These are phyloP conservation scores for Suillus americanus DNA, from an alignment of 768 basidiomycete genomes.

Conservation along the genomic window DNA sequence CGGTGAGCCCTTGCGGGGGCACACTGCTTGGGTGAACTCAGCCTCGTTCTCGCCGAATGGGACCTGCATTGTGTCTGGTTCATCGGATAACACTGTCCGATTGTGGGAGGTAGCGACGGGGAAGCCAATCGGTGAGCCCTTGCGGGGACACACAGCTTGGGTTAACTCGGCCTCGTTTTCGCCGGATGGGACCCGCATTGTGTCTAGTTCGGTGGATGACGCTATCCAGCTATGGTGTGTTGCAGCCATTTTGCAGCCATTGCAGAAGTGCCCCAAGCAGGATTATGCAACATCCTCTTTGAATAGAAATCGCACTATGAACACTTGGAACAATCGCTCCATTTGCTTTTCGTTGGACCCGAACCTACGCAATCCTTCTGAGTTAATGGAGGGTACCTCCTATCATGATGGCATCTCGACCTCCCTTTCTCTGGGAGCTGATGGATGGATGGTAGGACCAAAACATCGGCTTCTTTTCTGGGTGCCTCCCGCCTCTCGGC, in stretches of 20 bases:
- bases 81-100: not conserved
- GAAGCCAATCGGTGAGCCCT: not conserved
- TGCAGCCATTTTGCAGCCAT: not conserved
- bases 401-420: not conserved
- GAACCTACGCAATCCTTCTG: not conserved
- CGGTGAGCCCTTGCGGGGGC: not conserved
- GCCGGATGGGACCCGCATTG: conserved; percentile 13
- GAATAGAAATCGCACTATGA: too few relatives aligned
- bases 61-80: not conserved
- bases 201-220: not conserved
- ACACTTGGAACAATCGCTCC: not conserved
- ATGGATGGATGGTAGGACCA: not conserved
- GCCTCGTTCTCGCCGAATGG: conserved; percentile 25
- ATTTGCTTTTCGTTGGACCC: not conserved
- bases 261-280: not conserved
- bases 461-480: not conserved
- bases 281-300: too few relatives aligned
- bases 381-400: not conserved
- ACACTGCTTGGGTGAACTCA: not conserved
- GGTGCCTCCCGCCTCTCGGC: not conserved
- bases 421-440: not conserved
- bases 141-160: not conserved
- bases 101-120: not conserved
- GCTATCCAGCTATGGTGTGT: not conserved
- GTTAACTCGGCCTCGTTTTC: conserved; percentile 12